Evolutionary conservation across 257 asterid species (phyloP), one percentile per base, ranked within the genome.

Genomic region (Craterostigma plantagineum): DNA sequence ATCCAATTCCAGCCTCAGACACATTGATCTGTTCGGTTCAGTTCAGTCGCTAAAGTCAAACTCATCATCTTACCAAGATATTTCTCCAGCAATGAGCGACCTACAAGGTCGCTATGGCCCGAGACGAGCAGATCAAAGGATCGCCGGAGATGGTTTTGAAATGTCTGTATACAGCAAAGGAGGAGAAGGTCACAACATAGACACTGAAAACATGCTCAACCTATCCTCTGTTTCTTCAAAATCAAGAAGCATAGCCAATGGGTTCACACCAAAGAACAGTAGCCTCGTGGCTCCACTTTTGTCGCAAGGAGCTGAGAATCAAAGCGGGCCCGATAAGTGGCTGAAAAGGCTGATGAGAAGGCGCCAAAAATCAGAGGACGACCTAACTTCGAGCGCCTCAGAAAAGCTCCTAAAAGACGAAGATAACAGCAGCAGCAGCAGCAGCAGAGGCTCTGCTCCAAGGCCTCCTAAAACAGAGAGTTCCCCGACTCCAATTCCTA

Each of bases 361-460:
- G 72, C 79, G 76, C 33, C 90, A 56, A 57, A 78, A 78, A 40
- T 76, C 92, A 0, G 94, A 65, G 41, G 55, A 71, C 11, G 78
- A 73, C 52, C 72, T 71, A 37, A 59, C 55, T 30, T 40, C 66
- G 30, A 57, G 55, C 8, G 62, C 92, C 16, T 76, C 77, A 9
- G 94, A 77, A 63, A 65, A 68, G 72, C 63, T 77, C 58, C 69
- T 72, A 46, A 69, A 74, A 75, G 92, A 75, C 59, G 96, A 81
- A 45, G 30, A 23, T 6, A 72, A 35, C 54, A 63, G 60, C 46
- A 55, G 54, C 37, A 54, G 70, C 52, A 55, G 75, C 46, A 62
- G 81, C 45, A 71, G 65, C 52, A 70, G 94, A 34, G 56, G 77
- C n/a, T n/a, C n/a, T 65, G 80, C 91, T 57, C 68, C 77, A 53